Evolutionary conservation across 345 rosid species (phyloP).

Genomic region (Rhizophora mangle): DNA sequence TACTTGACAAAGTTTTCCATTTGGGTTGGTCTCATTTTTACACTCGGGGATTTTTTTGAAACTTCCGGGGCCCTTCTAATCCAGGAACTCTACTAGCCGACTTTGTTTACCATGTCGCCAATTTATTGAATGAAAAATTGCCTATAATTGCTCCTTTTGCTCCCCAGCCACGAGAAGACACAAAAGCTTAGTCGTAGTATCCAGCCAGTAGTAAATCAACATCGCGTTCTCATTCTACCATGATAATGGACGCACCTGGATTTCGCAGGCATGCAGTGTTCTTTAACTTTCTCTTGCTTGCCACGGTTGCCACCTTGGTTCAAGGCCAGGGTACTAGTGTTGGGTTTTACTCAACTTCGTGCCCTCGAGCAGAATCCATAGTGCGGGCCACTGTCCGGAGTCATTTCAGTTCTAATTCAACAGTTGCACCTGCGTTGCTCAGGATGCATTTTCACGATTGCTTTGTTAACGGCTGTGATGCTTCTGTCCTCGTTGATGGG

Average conservation of each 20-base stretch:
- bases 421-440: slow-evolving; percentile 43
- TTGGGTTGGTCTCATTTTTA: too few relatives aligned
- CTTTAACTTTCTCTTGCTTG: not conserved
- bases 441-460: slow-evolving; percentile 61
- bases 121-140: too few relatives aligned
- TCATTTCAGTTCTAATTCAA: slow-evolving; percentile 20
- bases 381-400: slow-evolving; percentile 11
- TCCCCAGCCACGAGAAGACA: too few relatives aligned
- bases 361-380: slow-evolving; percentile 19
- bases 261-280: not conserved
- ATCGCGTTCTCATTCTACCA: too few relatives aligned
- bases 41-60: too few relatives aligned
- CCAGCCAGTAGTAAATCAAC: too few relatives aligned
- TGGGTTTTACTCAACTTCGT: slow-evolving; percentile 10
- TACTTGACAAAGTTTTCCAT: too few relatives aligned
- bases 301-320: slow-evolving; percentile 2
- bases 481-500: slow-evolving; percentile 46
- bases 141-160: too few relatives aligned
- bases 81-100: too few relatives aligned
- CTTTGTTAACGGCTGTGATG: slow-evolving; percentile 57
- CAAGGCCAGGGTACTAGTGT: slow-evolving; percentile 14
- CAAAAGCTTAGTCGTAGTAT: too few relatives aligned
- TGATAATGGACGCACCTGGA: not conserved
- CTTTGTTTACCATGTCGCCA: too few relatives aligned
- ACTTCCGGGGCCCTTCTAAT: too few relatives aligned